phyloP scores from a whole-genome alignment of 106 monocot species.

The Phalaenopsis equestris region DNA sequence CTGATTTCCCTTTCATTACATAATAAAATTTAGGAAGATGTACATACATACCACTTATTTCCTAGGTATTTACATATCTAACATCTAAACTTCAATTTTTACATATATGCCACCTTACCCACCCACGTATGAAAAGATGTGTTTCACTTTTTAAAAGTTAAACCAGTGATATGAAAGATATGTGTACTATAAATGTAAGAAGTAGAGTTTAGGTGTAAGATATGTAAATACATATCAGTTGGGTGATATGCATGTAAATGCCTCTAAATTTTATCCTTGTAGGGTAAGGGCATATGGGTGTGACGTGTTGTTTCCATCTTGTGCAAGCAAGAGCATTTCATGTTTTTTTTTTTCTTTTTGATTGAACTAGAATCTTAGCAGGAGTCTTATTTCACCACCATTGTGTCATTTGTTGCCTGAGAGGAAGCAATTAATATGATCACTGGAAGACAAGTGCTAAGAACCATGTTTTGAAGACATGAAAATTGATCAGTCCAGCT shows the following conservation, averaged over 20 bases:
- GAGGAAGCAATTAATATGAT: neutral
- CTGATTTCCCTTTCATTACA: neutral
- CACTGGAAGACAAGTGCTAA: neutral
- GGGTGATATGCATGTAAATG: too few species aligned
- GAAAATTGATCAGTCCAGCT: neutral
- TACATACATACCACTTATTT: too few species aligned
- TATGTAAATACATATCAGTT: too few species aligned
- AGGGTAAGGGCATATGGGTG: neutral
- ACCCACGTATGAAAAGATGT: too few species aligned
- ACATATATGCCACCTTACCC: too few species aligned
- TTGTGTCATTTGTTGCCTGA: neutral
- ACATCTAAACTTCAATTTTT: too few species aligned
- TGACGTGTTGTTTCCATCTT: neutral
- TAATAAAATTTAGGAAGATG: neutral
- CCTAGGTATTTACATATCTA: too few species aligned
- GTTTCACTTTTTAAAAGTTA: too few species aligned
- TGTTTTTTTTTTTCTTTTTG: neutral
- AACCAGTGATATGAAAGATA: too few species aligned
- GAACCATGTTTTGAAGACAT: neutral
- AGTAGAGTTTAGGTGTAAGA: too few species aligned
- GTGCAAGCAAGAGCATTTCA: neutral
- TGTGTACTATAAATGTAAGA: too few species aligned
- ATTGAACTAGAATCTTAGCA: neutral
- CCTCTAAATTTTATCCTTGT: neutral
- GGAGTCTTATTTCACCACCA: neutral